Percentiles rank a stretch among this genome's conserved stretches.
Evolutionary conservation across 371 early-diverging fungal species (phyloP).

Genomic region (Zychaea mexicana): DNA sequence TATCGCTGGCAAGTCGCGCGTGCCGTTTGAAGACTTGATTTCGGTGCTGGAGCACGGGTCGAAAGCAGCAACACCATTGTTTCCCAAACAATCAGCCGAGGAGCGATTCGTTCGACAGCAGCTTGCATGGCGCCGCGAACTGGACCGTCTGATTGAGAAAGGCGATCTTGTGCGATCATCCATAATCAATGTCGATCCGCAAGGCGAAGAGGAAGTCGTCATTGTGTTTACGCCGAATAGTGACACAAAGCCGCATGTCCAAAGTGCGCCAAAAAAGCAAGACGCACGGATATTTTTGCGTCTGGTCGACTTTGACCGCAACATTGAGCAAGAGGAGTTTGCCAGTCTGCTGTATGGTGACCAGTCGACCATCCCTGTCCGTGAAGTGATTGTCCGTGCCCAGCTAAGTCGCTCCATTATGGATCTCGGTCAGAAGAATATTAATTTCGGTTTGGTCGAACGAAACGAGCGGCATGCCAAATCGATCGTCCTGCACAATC

Average conservation of each 20-base stretch:
- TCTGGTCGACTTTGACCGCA: conserved; percentile 79
- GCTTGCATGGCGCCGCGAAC: conserved; percentile 74
- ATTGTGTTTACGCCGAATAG: conserved; percentile 78
- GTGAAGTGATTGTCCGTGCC: conserved; percentile 89
- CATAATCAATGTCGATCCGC: conserved; percentile 71
- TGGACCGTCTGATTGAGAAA: conserved; percentile 72
- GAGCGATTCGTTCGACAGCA: conserved; percentile 83
- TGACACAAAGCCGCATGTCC: conserved; percentile 53
- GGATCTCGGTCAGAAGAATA: conserved; percentile 95
- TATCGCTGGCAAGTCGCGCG: conserved; percentile 49
- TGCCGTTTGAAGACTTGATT: conserved; percentile 66
- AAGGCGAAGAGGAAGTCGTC: conserved; percentile 70
- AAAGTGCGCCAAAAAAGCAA: conserved; percentile 79
- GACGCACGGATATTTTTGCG: conserved; percentile 81
- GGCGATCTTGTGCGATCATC: conserved; percentile 70
- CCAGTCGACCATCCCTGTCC: conserved; percentile 80
- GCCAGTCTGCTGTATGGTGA: conserved; percentile 65
- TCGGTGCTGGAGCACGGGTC: conserved; percentile 66
- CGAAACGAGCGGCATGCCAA: conserved; percentile 88
- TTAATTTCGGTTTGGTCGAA: conserved; percentile 94
- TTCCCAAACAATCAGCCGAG: conserved; percentile 76
- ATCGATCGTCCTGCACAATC: conserved; percentile 89
- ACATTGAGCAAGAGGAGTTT: conserved; percentile 73
- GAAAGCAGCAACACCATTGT: conserved; percentile 67
- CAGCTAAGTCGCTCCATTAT: conserved; percentile 84